phyloP scores from a whole-genome alignment of 805 yeast species.

The Starmerella kuoi region DNA sequence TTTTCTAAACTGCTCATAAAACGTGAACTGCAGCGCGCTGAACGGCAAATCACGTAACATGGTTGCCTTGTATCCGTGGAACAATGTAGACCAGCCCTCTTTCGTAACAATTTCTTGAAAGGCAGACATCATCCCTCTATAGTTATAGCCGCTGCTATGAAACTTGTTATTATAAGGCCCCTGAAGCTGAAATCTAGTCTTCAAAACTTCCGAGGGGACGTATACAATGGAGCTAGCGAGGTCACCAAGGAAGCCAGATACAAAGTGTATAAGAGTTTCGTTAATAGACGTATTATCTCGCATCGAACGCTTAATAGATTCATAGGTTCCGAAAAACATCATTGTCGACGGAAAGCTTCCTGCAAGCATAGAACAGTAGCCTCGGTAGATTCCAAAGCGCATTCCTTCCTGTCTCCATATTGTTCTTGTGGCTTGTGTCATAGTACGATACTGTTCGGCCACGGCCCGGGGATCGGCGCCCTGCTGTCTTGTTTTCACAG shows the following conservation, averaged over 20 bases:
- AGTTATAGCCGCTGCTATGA: conserved; percentile 78
- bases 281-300: conserved; percentile 52
- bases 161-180: conserved; percentile 71
- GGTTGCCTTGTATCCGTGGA: conserved; percentile 91
- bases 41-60: conserved; percentile 86
- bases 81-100: conserved; percentile 69
- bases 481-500: conserved; percentile 94
- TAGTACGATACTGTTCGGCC: conserved; percentile 48
- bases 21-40: conserved; percentile 90
- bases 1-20: conserved; percentile 56
- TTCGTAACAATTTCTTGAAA: conserved; percentile 43
- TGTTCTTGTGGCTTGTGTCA: conserved; percentile 62
- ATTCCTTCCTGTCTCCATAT: conserved; percentile 80
- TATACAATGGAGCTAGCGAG: conserved; percentile 75
- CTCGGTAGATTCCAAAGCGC: conserved; percentile 74
- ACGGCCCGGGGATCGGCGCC: conserved; percentile 56
- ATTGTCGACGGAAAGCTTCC: conserved; percentile 88
- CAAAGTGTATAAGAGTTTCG: conserved; percentile 67
- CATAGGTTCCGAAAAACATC: conserved; percentile 87
- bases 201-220: conserved; percentile 91
- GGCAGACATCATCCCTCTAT: conserved; percentile 64
- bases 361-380: conserved; percentile 79
- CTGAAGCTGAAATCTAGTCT: conserved; percentile 86
- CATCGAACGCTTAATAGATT: conserved; percentile 58
- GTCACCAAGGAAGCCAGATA: conserved; percentile 90